Evolutionary conservation across 176 grass and related monocot genomes (phyloP).

Genomic region (Panicum miliaceum): DNA sequence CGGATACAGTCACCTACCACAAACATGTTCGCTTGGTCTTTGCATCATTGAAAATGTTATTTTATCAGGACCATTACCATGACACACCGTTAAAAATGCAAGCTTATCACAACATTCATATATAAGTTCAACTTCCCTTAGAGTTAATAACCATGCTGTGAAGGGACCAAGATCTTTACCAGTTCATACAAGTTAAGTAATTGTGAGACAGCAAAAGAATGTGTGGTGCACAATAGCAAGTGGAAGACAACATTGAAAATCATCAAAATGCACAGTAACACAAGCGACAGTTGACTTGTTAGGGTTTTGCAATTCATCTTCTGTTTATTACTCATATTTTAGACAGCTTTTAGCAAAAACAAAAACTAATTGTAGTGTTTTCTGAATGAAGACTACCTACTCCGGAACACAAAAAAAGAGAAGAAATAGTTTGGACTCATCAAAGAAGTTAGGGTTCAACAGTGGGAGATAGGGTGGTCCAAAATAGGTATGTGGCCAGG

Average conservation of each 20-base stretch:
- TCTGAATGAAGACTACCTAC: background rate
- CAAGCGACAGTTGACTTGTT: background rate
- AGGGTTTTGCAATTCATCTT: background rate
- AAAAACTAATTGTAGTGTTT: background rate
- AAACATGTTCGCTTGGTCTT: background rate
- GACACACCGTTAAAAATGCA: background rate
- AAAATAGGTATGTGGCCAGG: background rate
- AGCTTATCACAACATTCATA: no score
- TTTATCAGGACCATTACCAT: background rate
- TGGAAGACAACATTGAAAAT: background rate
- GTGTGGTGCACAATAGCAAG: background rate
- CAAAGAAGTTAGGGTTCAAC: background rate
- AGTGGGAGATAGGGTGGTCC: background rate
- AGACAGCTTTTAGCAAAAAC: background rate
- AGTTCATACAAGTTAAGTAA: constrained; percentile 23
- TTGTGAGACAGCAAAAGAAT: constrained; percentile 10
- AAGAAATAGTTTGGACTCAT: background rate
- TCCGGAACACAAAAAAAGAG: background rate
- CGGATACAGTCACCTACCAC: constrained; percentile 1
- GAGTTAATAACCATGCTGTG: background rate
- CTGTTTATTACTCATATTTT: background rate
- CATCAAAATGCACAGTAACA: constrained; percentile 1
- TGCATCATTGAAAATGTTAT: background rate
- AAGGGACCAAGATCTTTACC: background rate
- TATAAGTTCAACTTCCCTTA: background rate